Evolutionary conservation across 441 rosid genomes (phyloP).

Genomic region (Euphorbia schlechtendalii): DNA sequence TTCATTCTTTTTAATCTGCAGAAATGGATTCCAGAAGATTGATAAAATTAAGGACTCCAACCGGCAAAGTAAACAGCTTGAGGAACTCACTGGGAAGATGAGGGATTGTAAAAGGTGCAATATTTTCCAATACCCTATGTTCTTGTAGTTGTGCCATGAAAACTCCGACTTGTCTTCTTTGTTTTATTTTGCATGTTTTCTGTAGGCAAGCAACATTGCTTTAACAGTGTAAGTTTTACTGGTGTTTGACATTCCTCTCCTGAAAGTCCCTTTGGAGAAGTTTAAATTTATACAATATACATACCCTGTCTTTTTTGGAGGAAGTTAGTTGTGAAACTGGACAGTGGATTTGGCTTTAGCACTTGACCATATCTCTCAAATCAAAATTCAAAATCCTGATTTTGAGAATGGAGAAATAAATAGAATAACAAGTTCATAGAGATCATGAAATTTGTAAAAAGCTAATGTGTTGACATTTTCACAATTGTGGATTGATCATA

Average conservation of each 20-base stretch:
- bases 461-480: too few relatives aligned
- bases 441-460: background rate
- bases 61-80: conserved; percentile 87
- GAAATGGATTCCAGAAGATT: conserved; percentile 94
- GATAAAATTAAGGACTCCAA: conserved; percentile 88
- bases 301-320: background rate
- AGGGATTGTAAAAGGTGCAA: conserved; percentile 84
- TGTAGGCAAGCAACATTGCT: background rate
- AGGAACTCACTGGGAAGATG: conserved; percentile 91
- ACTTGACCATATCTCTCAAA: background rate
- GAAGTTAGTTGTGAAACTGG: conserved; percentile 1
- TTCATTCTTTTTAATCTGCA: conserved; percentile 20
- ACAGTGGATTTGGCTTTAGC: conserved; percentile 9
- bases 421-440: background rate
- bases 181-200: background rate
- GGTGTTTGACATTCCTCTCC: background rate
- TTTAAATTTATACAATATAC: too few relatives aligned
- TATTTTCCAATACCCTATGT: too few relatives aligned
- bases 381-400: background rate
- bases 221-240: background rate
- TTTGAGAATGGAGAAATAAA: background rate
- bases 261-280: background rate
- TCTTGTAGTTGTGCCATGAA: too few relatives aligned
- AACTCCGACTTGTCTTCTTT: background rate
- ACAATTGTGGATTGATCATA: too few relatives aligned